Evolutionary conservation across 2,329 filamentous ascomycete genomes (phyloP), one percentile per base, ranked within the genome.

Genomic region (Davidsoniella eucalypti): DNA sequence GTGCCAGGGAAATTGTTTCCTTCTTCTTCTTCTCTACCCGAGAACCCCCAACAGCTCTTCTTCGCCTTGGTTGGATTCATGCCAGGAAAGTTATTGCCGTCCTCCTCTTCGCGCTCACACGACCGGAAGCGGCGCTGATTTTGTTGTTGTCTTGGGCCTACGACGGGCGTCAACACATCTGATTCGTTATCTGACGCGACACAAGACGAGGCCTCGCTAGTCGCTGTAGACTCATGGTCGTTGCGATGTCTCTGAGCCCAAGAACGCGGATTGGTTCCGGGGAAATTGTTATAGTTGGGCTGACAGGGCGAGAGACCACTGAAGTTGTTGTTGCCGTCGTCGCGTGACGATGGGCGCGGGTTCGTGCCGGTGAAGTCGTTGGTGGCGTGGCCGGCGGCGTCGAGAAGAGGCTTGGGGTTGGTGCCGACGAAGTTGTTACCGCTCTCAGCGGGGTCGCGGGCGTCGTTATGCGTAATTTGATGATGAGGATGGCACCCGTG

Each of bases 381-480:
- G 38, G 38, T 18, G 6, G 43, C 38, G 25, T 49, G 25, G 40
- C 40, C 49, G 17, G 26, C 8, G 8, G 49, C 10, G 21, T 48
- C 39, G 12, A n/a, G 17, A 16, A 41, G 10, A 2, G 40, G 41
- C 23, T 26, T 44, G 2, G 50, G 45, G 41, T 55, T 55, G 17
- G 47, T 54, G 12, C 54, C 54, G 29, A 53, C 26, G 43, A 55
- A 55, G 50, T 55, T 55, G 44, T 55, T 55, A 46, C 46, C 36
- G 39, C n/a, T n/a, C 47, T 55, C 54, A 2, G 38, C 25, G 12
- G 17, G 23, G 12, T 45, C 46, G 50, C 18, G 46, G 23, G 36
- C 23, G 23, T 52, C 40, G 7, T 41, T 29, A 16, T 49, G 36
- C 10, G 7, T 40, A 40, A 39, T 39, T 26, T 49, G 39, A 23